Base-by-base conservation (phyloP, 306 rosid species). In the Rosa multiflora region DNA sequence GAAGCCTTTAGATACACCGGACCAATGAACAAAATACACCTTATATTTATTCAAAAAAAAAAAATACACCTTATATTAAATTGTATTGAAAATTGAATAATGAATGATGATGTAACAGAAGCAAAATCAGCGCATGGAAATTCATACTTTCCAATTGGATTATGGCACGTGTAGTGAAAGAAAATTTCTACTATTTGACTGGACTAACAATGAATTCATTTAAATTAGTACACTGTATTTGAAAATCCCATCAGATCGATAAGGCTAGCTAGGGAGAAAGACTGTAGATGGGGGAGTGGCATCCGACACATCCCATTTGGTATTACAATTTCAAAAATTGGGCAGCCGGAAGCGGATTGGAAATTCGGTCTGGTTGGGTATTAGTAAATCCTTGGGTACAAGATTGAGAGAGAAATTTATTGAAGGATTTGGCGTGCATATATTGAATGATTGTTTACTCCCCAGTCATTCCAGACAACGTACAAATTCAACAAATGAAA, bases 1-100 rank as follows among this genome's bases (percentile, higher is more conserved):
- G 81, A 84, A 66, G 98, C 90, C 81, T 88, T 93, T 14, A 91
- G 88, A 55, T 82, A 91, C 35, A 89, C 82, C 69, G 98, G 98
- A 76, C 26, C 26, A 23, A 23, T 23, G 26, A 0, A 23, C 26
- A 23, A 23, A 23, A 23, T 23, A 23, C 26, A 23, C 26, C 26
- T 23, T 23, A 23, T 23, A 23, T 23, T 23, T 23, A 23, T 23
- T 23, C 26, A 23, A 23, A 23, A 23, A 23, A 23, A 23, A 23
- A 8, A 58, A 35, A 18, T 53, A 53, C 32, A 67, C 72, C 2
- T 42, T 67, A 1, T 52, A 29, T 14, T 6, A 12, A 1, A 13
- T 11, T 8, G 20, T 49, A 40, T 74, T 42, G 37, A 5, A 74
- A 6, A 21, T 1, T 29, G 10, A 15, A 35, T 3, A 10, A 9